These are phyloP conservation scores for Prosopis cineraria DNA, from an alignment of 306 rosid genomes.

Conservation along the genomic window DNA sequence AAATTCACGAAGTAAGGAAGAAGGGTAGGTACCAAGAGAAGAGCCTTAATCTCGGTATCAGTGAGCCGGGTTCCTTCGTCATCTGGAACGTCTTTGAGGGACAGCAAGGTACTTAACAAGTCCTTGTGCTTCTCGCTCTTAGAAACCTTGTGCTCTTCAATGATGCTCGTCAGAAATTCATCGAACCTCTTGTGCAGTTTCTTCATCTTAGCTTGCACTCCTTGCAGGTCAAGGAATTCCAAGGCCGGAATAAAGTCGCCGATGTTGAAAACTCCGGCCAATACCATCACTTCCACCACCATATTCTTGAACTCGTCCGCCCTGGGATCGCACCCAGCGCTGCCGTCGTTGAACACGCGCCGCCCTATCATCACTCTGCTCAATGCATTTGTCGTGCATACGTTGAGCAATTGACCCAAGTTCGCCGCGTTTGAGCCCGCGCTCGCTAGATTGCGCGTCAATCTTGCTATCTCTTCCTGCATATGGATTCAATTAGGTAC, in stretches of 20 bases:
- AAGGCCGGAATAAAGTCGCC: conserved; percentile 74
- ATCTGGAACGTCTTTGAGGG: conserved; percentile 41
- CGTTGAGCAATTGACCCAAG: conserved; percentile 58
- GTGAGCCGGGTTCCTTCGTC: conserved; percentile 47
- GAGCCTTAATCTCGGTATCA: conserved; percentile 71
- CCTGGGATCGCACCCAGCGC: conserved; percentile 41
- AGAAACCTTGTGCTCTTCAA: conserved; percentile 54
- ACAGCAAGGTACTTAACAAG: conserved; percentile 56
- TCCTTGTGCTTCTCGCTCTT: conserved; percentile 44
- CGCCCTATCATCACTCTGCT: conserved; percentile 69
- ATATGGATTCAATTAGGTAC: background rate
- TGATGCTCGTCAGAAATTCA: conserved; percentile 47
- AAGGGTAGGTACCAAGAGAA: conserved; percentile 52
- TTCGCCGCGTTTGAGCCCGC: conserved; percentile 46
- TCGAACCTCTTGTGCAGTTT: conserved; percentile 68
- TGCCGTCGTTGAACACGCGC: conserved; percentile 58
- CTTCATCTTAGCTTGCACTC: conserved; percentile 63
- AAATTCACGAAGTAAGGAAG: no score
- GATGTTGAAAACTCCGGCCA: conserved; percentile 67
- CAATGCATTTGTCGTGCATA: conserved; percentile 67
- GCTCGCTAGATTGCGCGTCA: conserved; percentile 47
- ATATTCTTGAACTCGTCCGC: conserved; percentile 71
- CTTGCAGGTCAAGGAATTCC: conserved; percentile 68
- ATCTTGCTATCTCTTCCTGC: conserved; percentile 71
- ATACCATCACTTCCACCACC: conserved; percentile 70